A percentile compares a stretch with the other conserved stretches of the same genome.
Evolutionary conservation across 2,329 filamentous ascomycete species (phyloP).

Genomic region (Hymenoscyphus repandus): DNA sequence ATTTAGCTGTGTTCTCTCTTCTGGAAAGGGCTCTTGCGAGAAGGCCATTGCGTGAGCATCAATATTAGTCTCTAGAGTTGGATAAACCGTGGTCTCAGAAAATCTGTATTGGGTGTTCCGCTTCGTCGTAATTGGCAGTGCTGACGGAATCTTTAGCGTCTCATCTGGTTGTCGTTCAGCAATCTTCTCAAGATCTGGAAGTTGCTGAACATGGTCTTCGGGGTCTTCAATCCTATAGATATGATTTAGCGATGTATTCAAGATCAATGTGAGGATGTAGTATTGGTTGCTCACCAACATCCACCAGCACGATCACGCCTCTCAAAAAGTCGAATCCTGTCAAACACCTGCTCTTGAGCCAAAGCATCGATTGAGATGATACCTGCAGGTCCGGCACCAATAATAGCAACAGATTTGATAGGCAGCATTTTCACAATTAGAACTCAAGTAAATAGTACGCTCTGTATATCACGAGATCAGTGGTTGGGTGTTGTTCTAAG

Average conservation of each 20-base stretch:
- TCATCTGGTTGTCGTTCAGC: slow-evolving; percentile 45
- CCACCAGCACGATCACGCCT: slow-evolving; percentile 53
- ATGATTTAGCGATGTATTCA: background rate
- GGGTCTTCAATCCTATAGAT: slow-evolving; percentile 37
- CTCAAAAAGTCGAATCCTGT: slow-evolving; percentile 57
- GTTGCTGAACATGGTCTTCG: slow-evolving; percentile 33
- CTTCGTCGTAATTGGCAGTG: slow-evolving; percentile 42
- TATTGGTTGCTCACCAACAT: slow-evolving; percentile 45
- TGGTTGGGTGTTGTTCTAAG: no score
- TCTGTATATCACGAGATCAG: no score
- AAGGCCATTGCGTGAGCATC: slow-evolving; percentile 55
- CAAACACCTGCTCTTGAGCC: slow-evolving; percentile 52
- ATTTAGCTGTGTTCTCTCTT: slow-evolving; percentile 34
- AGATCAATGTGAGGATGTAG: background rate
- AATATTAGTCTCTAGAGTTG: slow-evolving; percentile 61
- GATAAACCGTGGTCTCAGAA: slow-evolving; percentile 55
- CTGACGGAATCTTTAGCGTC: slow-evolving; percentile 41
- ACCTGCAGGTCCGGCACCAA: slow-evolving; percentile 56
- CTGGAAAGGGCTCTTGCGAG: slow-evolving; percentile 49
- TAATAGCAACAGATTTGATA: slow-evolving; percentile 46
- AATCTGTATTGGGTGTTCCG: slow-evolving; percentile 43
- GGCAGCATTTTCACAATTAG: slow-evolving; percentile 15
- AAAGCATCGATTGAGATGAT: slow-evolving; percentile 57
- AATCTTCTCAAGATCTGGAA: slow-evolving; percentile 42
- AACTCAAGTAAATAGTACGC: background rate